Evolutionary conservation across 2,329 filamentous ascomycete species (phyloP).

Genomic region (Ophiostoma australiae): DNA sequence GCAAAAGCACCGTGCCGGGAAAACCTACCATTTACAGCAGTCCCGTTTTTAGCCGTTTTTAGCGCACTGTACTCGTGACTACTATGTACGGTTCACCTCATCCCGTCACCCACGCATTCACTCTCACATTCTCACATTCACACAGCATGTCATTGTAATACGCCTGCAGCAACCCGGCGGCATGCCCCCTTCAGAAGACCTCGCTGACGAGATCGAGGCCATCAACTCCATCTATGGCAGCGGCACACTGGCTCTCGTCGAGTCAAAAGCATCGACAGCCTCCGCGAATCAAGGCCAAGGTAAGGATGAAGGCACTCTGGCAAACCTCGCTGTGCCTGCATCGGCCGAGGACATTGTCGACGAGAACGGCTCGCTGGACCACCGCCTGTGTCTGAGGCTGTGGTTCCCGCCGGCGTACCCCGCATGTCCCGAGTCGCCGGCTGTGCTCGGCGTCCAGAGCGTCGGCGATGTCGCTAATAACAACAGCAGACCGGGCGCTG

Average conservation of each 20-base stretch:
- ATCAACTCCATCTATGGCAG: conserved; percentile 81
- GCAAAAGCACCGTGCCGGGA: conserved; percentile 28
- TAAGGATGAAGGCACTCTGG: conserved; percentile 35
- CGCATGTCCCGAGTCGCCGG: conserved; percentile 54
- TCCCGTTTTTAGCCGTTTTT: neutral
- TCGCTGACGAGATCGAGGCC: conserved; percentile 70
- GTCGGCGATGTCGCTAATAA: conserved; percentile 56
- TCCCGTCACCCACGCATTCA: neutral
- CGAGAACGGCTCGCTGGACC: conserved; percentile 33
- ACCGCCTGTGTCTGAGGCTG: conserved; percentile 53
- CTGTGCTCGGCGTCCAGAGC: conserved; percentile 71
- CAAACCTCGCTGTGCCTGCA: conserved; percentile 59
- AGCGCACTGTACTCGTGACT: neutral
- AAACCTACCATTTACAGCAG: neutral
- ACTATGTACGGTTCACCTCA: neutral
- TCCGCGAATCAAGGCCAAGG: conserved; percentile 7
- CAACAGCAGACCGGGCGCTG: conserved; percentile 59
- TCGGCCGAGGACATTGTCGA: conserved; percentile 36
- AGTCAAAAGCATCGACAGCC: conserved; percentile 32
- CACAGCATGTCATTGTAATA: neutral
- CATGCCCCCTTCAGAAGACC: conserved; percentile 44
- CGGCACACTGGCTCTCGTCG: conserved; percentile 48
- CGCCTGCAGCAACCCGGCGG: neutral
- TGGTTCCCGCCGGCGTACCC: conserved; percentile 73
- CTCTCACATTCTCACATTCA: neutral